A percentile compares a stretch with the other conserved stretches of the same genome.
phyloP scores from a whole-genome alignment of 2,329 filamentous ascomycete species.

The Pseudophaeomoniella oleicola region DNA sequence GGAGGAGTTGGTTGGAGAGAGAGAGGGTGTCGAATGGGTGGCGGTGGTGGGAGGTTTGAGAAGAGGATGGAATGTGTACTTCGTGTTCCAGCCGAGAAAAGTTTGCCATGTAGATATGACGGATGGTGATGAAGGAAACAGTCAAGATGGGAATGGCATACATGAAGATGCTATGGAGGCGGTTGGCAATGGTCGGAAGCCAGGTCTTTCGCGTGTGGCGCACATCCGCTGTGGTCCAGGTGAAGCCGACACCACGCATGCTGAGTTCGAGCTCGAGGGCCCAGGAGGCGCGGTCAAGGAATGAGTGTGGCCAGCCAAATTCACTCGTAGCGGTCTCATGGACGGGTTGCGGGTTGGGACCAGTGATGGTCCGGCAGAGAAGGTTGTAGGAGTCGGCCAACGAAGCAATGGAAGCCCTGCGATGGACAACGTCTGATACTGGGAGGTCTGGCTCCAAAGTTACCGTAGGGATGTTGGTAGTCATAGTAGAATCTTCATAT shows the following conservation, averaged over 20 bases:
- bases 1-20: constrained; percentile 17
- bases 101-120: constrained; percentile 17
- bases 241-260: constrained; percentile 30
- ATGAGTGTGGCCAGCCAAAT: constrained; percentile 22
- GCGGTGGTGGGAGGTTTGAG: background rate
- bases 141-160: constrained; percentile 23
- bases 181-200: constrained; percentile 24
- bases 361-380: constrained; percentile 11
- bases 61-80: background rate
- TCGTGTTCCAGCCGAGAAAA: constrained; percentile 5
- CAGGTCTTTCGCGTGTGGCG: constrained; percentile 28
- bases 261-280: constrained; percentile 28
- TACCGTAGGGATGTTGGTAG: too few relatives aligned
- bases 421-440: too few relatives aligned
- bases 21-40: constrained; percentile 22
- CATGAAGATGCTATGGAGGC: constrained; percentile 24
- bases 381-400: too few relatives aligned
- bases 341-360: constrained; percentile 15
- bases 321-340: constrained; percentile 24
- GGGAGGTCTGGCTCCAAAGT: too few relatives aligned
- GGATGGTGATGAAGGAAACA: constrained; percentile 20
- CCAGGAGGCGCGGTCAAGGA: constrained; percentile 26
- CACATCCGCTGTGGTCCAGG: constrained; percentile 30
- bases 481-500: too few relatives aligned
- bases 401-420: too few relatives aligned